phyloP scores from a whole-genome alignment of 805 yeast species.

The Pichia gijzeniarum region DNA sequence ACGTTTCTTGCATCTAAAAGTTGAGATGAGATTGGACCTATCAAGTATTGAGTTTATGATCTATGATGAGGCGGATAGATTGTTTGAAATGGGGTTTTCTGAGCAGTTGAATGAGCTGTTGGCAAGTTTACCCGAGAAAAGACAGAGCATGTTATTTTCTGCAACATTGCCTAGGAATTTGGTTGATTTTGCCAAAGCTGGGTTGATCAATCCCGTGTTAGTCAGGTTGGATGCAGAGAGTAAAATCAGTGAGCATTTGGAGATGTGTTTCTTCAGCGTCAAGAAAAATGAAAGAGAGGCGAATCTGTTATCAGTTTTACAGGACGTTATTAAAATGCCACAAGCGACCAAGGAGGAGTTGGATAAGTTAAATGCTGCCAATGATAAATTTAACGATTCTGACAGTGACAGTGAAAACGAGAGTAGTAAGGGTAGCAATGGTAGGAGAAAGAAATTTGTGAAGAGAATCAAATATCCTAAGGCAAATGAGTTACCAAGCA shows the following conservation, averaged over 20 bases:
- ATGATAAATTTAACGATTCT: conserved; percentile 43
- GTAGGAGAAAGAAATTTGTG: conserved; percentile 25
- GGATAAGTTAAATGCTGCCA: conserved; percentile 43
- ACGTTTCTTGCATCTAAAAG: conserved; percentile 88
- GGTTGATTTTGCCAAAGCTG: conserved; percentile 97
- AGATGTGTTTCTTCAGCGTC: conserved; percentile 79
- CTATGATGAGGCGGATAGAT: conserved; percentile 95
- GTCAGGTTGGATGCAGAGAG: conserved; percentile 91
- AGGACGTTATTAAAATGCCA: conserved; percentile 81
- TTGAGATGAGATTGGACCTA: conserved; percentile 88
- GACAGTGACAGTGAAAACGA: conserved; percentile 46
- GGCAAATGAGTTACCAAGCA: conserved; percentile 80
- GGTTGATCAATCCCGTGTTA: conserved; percentile 83
- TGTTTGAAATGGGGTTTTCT: conserved; percentile 93
- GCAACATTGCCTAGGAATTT: conserved; percentile 91
- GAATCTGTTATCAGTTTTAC: conserved; percentile 65
- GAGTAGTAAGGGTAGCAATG: conserved; percentile 24
- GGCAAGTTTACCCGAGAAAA: conserved; percentile 69
- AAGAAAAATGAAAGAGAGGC: conserved; percentile 89
- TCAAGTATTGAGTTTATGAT: conserved; percentile 82
- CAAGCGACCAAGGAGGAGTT: conserved; percentile 66
- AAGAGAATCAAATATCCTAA: conserved; percentile 51
- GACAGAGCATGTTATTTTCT: conserved; percentile 87
- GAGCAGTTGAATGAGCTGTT: conserved; percentile 88
- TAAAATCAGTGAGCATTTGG: conserved; percentile 82